Evolutionary conservation across 2,329 filamentous ascomycete genomes (phyloP).

Genomic region (Cladosporium sp.): DNA sequence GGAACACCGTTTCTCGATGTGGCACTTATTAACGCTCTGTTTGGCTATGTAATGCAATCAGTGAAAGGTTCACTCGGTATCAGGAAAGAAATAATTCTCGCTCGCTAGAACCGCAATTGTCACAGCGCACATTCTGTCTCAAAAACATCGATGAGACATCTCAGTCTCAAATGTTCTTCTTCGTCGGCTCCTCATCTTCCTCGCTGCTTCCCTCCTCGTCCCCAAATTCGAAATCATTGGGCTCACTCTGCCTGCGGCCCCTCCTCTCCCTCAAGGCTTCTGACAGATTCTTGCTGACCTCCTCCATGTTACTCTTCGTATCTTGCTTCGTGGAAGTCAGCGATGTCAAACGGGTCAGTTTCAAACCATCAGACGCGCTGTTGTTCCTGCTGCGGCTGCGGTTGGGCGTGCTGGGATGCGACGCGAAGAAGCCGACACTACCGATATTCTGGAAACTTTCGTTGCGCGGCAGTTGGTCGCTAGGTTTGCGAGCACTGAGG

Average conservation of each 20-base stretch:
- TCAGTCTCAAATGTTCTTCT: conserved; percentile 3
- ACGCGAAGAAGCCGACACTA: conserved; percentile 85
- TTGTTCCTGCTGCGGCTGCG: conserved; percentile 68
- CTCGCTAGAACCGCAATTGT: background rate
- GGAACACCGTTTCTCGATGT: background rate
- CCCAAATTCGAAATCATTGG: conserved; percentile 30
- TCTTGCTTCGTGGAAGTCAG: conserved; percentile 60
- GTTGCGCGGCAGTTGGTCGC: conserved; percentile 72
- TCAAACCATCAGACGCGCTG: conserved; percentile 29
- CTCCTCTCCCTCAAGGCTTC: conserved; percentile 75
- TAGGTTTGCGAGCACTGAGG: conserved; percentile 20
- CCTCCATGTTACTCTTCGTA: conserved; percentile 59
- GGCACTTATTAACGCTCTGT: background rate
- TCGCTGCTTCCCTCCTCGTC: conserved; percentile 25
- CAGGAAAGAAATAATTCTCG: background rate
- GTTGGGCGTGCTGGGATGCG: conserved; percentile 77
- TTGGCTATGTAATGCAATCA: conserved; percentile 6
- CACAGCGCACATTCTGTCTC: background rate
- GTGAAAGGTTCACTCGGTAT: background rate
- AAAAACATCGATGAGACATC: too few relatives aligned
- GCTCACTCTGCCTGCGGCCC: conserved; percentile 59
- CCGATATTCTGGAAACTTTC: conserved; percentile 93
- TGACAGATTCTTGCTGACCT: conserved; percentile 80
- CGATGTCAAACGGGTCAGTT: conserved; percentile 25
- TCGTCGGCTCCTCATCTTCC: conserved; percentile 22